Percentiles rank a stretch among this genome's conserved stretches.
phyloP scores from a whole-genome alignment of 2,329 filamentous ascomycete genomes.

The Botrytis tulipae region DNA sequence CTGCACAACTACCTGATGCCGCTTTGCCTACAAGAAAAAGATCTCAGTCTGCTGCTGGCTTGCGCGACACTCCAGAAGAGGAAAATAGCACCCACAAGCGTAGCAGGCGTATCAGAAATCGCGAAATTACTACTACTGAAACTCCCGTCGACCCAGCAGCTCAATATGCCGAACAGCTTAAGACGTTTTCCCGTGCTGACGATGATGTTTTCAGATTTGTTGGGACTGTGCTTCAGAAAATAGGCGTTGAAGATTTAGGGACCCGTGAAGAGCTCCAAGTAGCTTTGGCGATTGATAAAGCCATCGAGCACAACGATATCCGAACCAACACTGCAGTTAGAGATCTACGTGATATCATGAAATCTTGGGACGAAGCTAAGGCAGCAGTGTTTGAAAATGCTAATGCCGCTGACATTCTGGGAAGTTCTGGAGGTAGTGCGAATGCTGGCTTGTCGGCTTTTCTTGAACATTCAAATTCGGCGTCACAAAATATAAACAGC shows the following conservation, averaged over 20 bases:
- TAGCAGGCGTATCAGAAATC: slow-evolving; percentile 63
- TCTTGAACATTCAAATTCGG: slow-evolving; percentile 60
- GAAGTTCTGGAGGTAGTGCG: slow-evolving; percentile 34
- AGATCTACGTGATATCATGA: slow-evolving; percentile 41
- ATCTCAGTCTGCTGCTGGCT: slow-evolving; percentile 60
- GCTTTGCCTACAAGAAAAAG: slow-evolving; percentile 51
- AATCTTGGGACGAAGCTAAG: slow-evolving; percentile 42
- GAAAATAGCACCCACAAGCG: slow-evolving; percentile 58
- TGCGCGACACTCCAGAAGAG: slow-evolving; percentile 56
- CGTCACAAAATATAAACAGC: slow-evolving; percentile 50
- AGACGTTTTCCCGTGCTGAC: slow-evolving; percentile 38
- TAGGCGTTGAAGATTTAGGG: slow-evolving; percentile 37
- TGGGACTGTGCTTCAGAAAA: slow-evolving; percentile 31
- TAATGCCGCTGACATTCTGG: slow-evolving; percentile 38
- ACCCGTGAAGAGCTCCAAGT: slow-evolving; percentile 33
- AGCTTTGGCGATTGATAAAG: slow-evolving; percentile 28
- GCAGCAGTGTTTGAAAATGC: slow-evolving; percentile 37
- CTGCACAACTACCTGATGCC: slow-evolving; percentile 30
- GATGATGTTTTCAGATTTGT: slow-evolving; percentile 37
- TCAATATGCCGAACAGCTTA: slow-evolving; percentile 53
- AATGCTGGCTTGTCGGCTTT: slow-evolving; percentile 56
- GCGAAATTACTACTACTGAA: slow-evolving; percentile 51
- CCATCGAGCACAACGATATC: slow-evolving; percentile 26
- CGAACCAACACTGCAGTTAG: slow-evolving; percentile 36
- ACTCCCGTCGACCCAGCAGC: slow-evolving; percentile 52